phyloP scores from a whole-genome alignment of 495 filamentous ascomycete genomes.

The Thermothielavioides terrestris region DNA sequence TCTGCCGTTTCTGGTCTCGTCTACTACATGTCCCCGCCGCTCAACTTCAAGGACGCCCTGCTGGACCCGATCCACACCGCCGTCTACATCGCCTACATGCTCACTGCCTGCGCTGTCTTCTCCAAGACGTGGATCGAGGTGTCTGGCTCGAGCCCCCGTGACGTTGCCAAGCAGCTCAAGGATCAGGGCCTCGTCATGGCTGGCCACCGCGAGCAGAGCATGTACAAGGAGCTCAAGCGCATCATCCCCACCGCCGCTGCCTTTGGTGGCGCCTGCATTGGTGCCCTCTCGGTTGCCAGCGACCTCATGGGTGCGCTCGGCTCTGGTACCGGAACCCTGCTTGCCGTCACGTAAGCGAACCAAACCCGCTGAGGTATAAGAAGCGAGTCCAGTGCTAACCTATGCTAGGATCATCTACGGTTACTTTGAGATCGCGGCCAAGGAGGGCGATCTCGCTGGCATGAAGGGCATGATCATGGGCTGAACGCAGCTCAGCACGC shows the following conservation, averaged over 20 bases:
- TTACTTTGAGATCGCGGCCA: slow-evolving; percentile 98
- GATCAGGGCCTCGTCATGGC: slow-evolving; percentile 99
- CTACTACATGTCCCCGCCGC: slow-evolving; percentile 98
- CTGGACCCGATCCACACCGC: slow-evolving; percentile 94
- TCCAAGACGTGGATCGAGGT: slow-evolving; percentile 99
- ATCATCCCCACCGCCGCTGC: slow-evolving; percentile 97
- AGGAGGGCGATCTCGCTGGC: slow-evolving; percentile 89
- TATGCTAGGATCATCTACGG: slow-evolving; percentile 82
- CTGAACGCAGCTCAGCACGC: slow-evolving; percentile 20
- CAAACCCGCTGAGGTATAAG: not conserved
- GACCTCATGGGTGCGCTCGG: slow-evolving; percentile 95
- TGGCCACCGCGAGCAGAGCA: slow-evolving; percentile 97
- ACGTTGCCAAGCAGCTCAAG: slow-evolving; percentile 99
- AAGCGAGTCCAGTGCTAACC: slow-evolving; percentile 17
- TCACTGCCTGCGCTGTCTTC: slow-evolving; percentile 94
- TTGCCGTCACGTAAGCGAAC: slow-evolving; percentile 99
- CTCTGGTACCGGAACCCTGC: slow-evolving; percentile 91
- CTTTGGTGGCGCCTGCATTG: slow-evolving; percentile 98
- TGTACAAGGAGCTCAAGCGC: slow-evolving; percentile 99
- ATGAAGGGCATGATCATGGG: slow-evolving; percentile 83
- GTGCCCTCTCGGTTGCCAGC: slow-evolving; percentile 87
- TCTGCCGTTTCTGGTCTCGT: slow-evolving; percentile 84
- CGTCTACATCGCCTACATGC: slow-evolving; percentile 94
- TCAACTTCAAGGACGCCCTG: slow-evolving; percentile 94
- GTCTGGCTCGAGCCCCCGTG: slow-evolving; percentile 90